These are phyloP conservation scores for Pogostemon cablin DNA, from an alignment of 257 asterid genomes.

Conservation along the genomic window DNA sequence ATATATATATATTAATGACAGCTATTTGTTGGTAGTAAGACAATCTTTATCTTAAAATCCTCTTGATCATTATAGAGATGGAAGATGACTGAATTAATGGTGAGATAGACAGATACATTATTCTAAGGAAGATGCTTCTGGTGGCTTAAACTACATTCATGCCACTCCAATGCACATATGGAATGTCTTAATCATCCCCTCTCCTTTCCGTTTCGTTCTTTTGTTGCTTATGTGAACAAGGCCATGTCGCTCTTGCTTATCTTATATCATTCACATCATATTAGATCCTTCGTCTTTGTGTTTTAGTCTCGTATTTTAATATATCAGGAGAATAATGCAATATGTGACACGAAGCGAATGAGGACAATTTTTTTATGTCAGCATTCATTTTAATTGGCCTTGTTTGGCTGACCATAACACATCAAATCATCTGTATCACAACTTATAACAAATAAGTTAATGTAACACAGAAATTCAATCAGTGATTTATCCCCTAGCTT, in stretches of 20 bases:
- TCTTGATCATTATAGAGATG: slow-evolving; percentile 36
- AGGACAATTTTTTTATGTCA: neutral
- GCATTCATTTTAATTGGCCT: neutral
- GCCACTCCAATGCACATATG: neutral
- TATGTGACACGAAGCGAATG: neutral
- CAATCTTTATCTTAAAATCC: slow-evolving; percentile 11
- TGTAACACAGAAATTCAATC: too few relatives aligned
- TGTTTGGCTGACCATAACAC: neutral
- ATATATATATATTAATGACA: neutral
- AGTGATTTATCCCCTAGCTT: too few relatives aligned
- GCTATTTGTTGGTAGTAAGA: neutral
- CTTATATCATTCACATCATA: neutral
- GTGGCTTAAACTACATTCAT: neutral
- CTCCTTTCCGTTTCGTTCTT: too few relatives aligned
- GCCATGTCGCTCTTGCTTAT: neutral
- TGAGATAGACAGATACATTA: neutral
- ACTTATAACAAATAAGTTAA: too few relatives aligned
- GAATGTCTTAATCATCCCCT: neutral
- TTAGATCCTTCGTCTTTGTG: neutral
- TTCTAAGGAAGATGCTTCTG: neutral
- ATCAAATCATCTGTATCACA: too few relatives aligned
- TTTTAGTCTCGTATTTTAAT: neutral
- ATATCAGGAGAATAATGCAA: neutral
- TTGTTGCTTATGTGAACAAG: neutral
- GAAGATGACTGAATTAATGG: slow-evolving; percentile 41